Conservation (phyloP, 2,329 filamentous ascomycete genomes). For the Nigrospora sphaerica region DNA sequence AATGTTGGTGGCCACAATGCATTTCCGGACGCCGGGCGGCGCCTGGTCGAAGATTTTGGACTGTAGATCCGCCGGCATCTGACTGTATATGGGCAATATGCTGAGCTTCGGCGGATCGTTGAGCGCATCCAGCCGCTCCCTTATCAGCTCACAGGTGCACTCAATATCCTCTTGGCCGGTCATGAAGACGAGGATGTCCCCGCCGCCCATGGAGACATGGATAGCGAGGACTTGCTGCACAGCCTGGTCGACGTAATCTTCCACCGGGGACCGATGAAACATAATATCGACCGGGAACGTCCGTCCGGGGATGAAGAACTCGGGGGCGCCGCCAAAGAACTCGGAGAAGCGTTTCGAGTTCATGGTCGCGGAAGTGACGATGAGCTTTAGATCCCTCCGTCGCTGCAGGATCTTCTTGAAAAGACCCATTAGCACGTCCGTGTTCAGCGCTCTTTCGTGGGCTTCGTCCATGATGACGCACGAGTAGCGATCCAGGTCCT, state of each 20-base stretch:
- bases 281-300: conserved; percentile 97
- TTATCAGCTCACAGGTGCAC: conserved; percentile 86
- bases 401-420: conserved; percentile 95
- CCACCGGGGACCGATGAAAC: conserved; percentile 88
- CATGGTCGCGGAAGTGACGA: conserved; percentile 98
- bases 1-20: conserved; percentile 97
- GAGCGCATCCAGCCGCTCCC: conserved; percentile 77
- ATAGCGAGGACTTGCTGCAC: conserved; percentile 95
- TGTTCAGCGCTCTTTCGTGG: conserved; percentile 93
- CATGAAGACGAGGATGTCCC: conserved; percentile 98
- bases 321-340: conserved; percentile 92
- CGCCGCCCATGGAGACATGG: conserved; percentile 86
- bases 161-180: conserved; percentile 99
- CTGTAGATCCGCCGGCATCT: conserved; percentile 97
- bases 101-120: conserved; percentile 93
- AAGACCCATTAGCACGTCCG: conserved; percentile 92
- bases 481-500: conserved; percentile 90
- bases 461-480: conserved; percentile 99
- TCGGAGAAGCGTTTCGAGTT: conserved; percentile 93
- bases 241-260: conserved; percentile 95
- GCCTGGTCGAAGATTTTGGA: conserved; percentile 96
- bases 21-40: conserved; percentile 84
- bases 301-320: conserved; percentile 91
- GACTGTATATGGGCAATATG: conserved; percentile 96
- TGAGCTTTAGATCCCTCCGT: conserved; percentile 85